Conservation (phyloP, 441 rosid genomes). For the Brassica balearica region DNA sequence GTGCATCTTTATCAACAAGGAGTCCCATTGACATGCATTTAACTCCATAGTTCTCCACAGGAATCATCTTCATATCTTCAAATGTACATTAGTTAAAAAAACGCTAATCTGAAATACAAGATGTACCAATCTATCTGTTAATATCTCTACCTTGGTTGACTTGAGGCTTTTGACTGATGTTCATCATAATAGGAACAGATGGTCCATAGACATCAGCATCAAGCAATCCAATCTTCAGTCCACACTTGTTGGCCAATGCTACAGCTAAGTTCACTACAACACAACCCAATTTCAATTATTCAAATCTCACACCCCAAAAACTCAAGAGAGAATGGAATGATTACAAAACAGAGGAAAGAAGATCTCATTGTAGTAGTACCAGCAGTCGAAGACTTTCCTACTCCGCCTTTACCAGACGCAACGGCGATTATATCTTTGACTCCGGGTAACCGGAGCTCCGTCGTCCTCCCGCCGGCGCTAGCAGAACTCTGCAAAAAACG, state of each 20-base stretch:
- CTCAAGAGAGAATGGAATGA: no score
- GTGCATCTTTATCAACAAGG: conserved; percentile 87
- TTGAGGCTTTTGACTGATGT: conserved; percentile 73
- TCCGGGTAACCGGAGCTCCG: conserved; percentile 70
- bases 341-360: no score
- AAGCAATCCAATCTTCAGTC: conserved; percentile 81
- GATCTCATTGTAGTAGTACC: conserved; percentile 48
- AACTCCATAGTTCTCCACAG: conserved; percentile 83
- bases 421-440: conserved; percentile 85
- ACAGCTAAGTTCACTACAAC: conserved; percentile 87
- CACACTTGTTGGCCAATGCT: conserved; percentile 74
- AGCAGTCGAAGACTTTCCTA: conserved; percentile 93
- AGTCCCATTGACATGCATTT: conserved; percentile 98
- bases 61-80: conserved; percentile 88
- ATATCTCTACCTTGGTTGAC: conserved; percentile 60
- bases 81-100: neutral
- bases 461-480: conserved; percentile 51
- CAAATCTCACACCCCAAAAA: no score
- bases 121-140: neutral
- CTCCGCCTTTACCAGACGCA: conserved; percentile 97
- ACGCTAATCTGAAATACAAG: neutral
- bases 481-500: conserved; percentile 54
- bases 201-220: conserved; percentile 98
- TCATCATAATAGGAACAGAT: conserved; percentile 93
- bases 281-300: no score